These are phyloP conservation scores for Debaryomyces subglobosus DNA, from an alignment of 1,139 yeast genomes.

Conservation along the genomic window DNA sequence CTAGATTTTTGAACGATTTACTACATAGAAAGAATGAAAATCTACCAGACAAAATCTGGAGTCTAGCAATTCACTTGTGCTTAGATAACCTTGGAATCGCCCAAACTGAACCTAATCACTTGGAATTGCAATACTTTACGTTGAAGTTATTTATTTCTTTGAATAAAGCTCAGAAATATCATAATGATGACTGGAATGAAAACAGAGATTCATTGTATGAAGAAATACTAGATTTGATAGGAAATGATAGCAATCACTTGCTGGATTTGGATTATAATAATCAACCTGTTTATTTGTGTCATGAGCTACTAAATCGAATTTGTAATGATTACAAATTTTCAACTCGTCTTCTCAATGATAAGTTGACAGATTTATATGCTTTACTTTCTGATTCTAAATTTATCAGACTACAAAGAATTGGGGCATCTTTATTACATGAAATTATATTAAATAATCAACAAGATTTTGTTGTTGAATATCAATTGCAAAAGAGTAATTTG, in stretches of 20 bases:
- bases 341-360: conserved; percentile 17
- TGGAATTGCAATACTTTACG: conserved; percentile 51
- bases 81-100: conserved; percentile 56
- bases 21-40: conserved; percentile 21
- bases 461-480: conserved; percentile 63
- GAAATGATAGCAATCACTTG: conserved; percentile 27
- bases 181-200: conserved; percentile 36
- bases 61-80: conserved; percentile 41
- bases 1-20: conserved; percentile 47
- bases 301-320: conserved; percentile 36
- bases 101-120: conserved; percentile 36
- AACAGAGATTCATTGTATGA: conserved; percentile 24
- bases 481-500: conserved; percentile 42
- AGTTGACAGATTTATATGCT: conserved; percentile 22
- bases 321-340: conserved; percentile 20
- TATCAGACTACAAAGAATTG: conserved; percentile 37
- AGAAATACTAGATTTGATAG: conserved; percentile 43
- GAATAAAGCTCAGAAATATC: conserved; percentile 21
- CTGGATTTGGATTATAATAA: conserved; percentile 19
- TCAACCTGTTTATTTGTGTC: conserved; percentile 38
- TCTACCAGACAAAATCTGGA: conserved; percentile 37
- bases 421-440: conserved; percentile 36
- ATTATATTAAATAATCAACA: conserved; percentile 49
- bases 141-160: conserved; percentile 46
- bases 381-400: conserved; percentile 27